Base-by-base conservation (phyloP, 768 basidiomycete genomes). In the Hemileccinum impolitum region DNA sequence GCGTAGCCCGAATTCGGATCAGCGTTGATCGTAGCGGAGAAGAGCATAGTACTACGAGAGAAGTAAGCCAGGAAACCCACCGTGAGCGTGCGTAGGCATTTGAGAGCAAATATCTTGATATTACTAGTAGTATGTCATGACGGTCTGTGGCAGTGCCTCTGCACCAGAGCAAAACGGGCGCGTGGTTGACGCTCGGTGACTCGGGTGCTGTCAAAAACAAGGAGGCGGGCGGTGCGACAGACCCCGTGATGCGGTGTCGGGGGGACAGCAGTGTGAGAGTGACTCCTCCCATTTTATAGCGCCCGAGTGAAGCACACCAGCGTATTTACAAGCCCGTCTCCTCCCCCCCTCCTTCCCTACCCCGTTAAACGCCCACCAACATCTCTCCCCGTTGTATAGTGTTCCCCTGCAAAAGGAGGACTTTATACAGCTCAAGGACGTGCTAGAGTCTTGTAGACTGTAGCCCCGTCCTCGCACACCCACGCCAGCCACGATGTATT, bases 401-500 rank as follows among this genome's bases (percentile, higher is more conserved):
- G 42, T 57, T 59, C 56, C 62, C 61, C 59, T 40, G 1, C 26
- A 1, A 30, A 21, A 45, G 58, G 60, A 56, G 60, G 50, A 36
- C 50, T 12, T 53, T 57, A 52, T 54, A 59, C 60, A 57, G 2
- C 17, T 37, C 39, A 52, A 68, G 73, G 74, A 64, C 75, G 60
- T 56, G 53, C 77, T 73, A 75, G 69, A 71, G 75, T 62, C 67
- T 66, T 59, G 59, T 8, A 72, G 66, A 61, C 67, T 69, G 66
- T 65, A 60, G 71, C 41, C 54, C 30, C 46, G 56, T 64, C 62
- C 67, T 62, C 47, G 40, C 58, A 25, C 37, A 32, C 45, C 48
- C 51, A 39, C 59, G 48, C 49, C 53, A 58, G 48, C 60, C 67
- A 60, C 66, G 61, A 82, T 83, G 81, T 74, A 53, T 37, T 18